Base-by-base conservation (phyloP, 1,284 basidiomycete species). In the Ceratobasidium sp. region DNA sequence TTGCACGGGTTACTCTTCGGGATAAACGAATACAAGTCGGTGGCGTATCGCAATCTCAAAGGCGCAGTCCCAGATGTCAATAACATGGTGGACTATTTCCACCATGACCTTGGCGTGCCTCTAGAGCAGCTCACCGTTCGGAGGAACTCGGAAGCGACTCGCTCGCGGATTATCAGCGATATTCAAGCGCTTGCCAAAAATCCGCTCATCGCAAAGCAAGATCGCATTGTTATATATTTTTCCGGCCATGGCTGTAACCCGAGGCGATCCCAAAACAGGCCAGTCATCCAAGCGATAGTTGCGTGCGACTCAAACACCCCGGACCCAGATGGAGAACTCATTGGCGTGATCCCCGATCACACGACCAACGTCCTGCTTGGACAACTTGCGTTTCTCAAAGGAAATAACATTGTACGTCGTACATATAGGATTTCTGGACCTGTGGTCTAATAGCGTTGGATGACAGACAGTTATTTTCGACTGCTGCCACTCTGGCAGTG, bases 381-480 rank as follows among this genome's bases (percentile, higher is more conserved):
- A 5, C n/a, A 62, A 4, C 41, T 62, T n/a, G 59, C 43, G 2
- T 21, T 14, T 7, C 18, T 14, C 44, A 62, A 62, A n/a, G 59
- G 59, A 6, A 30, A 62, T 44, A 62, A 62, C 11, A 47, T 62
- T 47, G 59, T 62, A 44, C 16, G 28, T 16, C 2, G 7, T 18
- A 43, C 5, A 13, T 21, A 38, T 7, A 2, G 23, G 6, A 7
- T 21, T 8, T 13, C 21, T 58, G 7, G 30, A 32, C 38, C 41
- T 6, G 14, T 23, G 9, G 38, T 3, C 4, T 21, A 32, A n/a
- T n/a, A 23, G 38, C 8, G 21, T 8, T 11, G 32, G 21, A n/a
- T 14, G 4, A 21, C n/a, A 66, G 63, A 52, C 47, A 5, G 63
- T 66, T 9, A 52, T 66, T 11, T 66, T 66, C 21, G 63, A 66